These are phyloP conservation scores for Aspergillus pseudoglaucus DNA, from an alignment of 2,329 filamentous ascomycete genomes.

Conservation along the genomic window DNA sequence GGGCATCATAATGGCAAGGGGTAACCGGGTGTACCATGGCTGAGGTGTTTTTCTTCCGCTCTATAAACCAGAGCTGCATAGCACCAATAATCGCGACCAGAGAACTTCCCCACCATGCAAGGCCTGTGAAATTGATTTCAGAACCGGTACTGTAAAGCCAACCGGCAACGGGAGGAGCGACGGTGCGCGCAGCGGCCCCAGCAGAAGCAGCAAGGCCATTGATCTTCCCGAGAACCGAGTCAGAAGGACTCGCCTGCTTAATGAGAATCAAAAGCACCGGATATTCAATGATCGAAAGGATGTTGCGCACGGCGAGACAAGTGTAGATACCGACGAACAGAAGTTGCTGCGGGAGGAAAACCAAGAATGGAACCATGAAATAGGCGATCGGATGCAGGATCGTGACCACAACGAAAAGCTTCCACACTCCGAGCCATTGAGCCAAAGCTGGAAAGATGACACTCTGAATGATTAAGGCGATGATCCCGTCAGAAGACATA, in stretches of 20 bases:
- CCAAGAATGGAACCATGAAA: constrained; percentile 62
- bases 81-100: constrained; percentile 51
- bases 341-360: constrained; percentile 48
- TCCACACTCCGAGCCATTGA: constrained; percentile 60
- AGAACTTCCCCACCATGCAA: constrained; percentile 57
- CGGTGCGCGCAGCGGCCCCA: constrained; percentile 63
- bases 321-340: constrained; percentile 59
- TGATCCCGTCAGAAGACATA: constrained; percentile 62
- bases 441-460: constrained; percentile 63
- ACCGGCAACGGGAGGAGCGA: constrained; percentile 63
- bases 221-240: constrained; percentile 60
- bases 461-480: constrained; percentile 67
- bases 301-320: constrained; percentile 59
- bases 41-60: constrained; percentile 40
- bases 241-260: constrained; percentile 62
- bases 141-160: constrained; percentile 59
- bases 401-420: constrained; percentile 58
- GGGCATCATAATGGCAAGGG: constrained; percentile 19
- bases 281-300: constrained; percentile 62
- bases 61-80: constrained; percentile 51
- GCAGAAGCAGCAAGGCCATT: constrained; percentile 67
- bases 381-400: constrained; percentile 62
- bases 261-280: constrained; percentile 64
- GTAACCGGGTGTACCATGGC: constrained; percentile 32
- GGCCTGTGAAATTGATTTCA: constrained; percentile 51